A percentile compares a stretch with the other conserved stretches of the same genome.
Conservation (phyloP, 768 basidiomycete species). For the Leccinum obscurum region DNA sequence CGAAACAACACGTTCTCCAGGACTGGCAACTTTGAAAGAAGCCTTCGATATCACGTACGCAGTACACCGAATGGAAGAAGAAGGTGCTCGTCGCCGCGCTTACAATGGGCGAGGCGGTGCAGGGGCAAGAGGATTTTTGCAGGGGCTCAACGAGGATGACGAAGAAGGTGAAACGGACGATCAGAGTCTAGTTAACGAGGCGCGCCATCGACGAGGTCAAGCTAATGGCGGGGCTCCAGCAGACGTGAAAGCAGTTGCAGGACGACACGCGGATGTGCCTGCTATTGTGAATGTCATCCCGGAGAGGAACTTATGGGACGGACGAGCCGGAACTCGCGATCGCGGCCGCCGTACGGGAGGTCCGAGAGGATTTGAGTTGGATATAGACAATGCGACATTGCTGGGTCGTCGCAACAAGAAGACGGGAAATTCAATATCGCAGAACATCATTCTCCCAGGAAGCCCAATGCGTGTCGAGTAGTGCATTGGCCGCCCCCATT, state of each 20-base stretch:
- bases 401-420: constrained; percentile 68
- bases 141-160: constrained; percentile 91
- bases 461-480: constrained; percentile 36
- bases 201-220: constrained; percentile 41
- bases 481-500: background rate
- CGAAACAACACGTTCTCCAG: constrained; percentile 82
- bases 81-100: constrained; percentile 83
- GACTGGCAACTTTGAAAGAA: constrained; percentile 90
- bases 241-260: constrained; percentile 12
- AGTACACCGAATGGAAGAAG: constrained; percentile 99
- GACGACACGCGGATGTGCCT: constrained; percentile 12
- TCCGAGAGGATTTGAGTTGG: constrained; percentile 70
- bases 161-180: constrained; percentile 62
- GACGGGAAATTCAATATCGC: constrained; percentile 37
- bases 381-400: constrained; percentile 83
- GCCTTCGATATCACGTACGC: constrained; percentile 99
- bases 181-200: constrained; percentile 50
- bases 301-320: constrained; percentile 46
- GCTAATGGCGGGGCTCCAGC: constrained; percentile 5
- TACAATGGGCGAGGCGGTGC: constrained; percentile 79
- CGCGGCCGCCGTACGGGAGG: constrained; percentile 38
- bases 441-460: constrained; percentile 24
- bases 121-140: constrained; percentile 74
- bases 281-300: constrained; percentile 16
- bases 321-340: constrained; percentile 73